Conservation (phyloP, 257 asterid species). For the Capsicum baccatum region DNA sequence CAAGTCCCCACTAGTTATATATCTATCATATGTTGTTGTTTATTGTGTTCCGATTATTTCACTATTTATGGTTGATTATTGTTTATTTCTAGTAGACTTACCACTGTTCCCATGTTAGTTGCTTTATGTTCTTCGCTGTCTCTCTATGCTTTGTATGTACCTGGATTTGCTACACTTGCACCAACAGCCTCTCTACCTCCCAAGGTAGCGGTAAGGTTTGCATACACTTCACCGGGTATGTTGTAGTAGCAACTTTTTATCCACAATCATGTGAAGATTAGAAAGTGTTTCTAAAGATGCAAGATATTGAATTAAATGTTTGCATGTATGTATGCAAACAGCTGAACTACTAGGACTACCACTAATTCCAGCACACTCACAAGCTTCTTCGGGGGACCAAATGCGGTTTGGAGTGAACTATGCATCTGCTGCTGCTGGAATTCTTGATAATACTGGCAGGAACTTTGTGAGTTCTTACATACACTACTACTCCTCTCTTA, state of each 20-base stretch:
- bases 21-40: too few relatives aligned
- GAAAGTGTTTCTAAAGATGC: neutral
- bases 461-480: constrained; percentile 27
- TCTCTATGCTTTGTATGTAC: too few relatives aligned
- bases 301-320: neutral
- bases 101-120: too few relatives aligned
- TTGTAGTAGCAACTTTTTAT: neutral
- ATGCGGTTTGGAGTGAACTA: constrained; percentile 43
- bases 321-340: neutral
- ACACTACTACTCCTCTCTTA: neutral
- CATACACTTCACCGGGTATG: too few relatives aligned
- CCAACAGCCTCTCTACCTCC: too few relatives aligned
- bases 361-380: constrained; percentile 37
- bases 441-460: constrained; percentile 42
- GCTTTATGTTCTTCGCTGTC: too few relatives aligned
- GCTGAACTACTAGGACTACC: constrained; percentile 44
- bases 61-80: too few relatives aligned
- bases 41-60: too few relatives aligned
- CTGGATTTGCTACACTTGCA: too few relatives aligned
- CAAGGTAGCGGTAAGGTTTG: too few relatives aligned
- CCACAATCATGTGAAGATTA: neutral
- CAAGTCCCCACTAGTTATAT: too few relatives aligned
- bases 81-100: too few relatives aligned
- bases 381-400: constrained; percentile 26
- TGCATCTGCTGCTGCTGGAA: constrained; percentile 52